A percentile compares a stretch with the other conserved stretches of the same genome.
These are phyloP conservation scores for Candida coleopterorum DNA, from an alignment of 805 yeast species.

Conservation along the genomic window DNA sequence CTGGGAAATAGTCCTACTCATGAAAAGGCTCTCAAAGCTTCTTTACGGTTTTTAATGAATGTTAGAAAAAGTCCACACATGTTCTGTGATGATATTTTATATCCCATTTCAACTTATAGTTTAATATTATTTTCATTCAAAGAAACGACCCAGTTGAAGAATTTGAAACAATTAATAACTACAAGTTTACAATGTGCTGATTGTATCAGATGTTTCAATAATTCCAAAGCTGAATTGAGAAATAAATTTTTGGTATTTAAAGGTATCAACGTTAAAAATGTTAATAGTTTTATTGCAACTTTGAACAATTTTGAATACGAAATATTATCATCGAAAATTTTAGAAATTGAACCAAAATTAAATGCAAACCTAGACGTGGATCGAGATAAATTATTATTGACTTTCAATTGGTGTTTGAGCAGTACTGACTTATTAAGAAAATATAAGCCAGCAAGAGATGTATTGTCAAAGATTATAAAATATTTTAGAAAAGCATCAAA, in stretches of 20 bases:
- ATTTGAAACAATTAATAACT: constrained; percentile 38
- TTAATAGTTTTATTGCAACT: constrained; percentile 25
- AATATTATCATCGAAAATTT: background rate
- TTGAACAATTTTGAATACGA: constrained; percentile 19
- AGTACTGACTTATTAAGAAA: constrained; percentile 5
- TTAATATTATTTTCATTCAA: constrained; percentile 60
- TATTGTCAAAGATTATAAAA: constrained; percentile 2
- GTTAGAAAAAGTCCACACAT: constrained; percentile 34
- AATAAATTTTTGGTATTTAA: constrained; percentile 49
- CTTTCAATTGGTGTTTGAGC: constrained; percentile 9
- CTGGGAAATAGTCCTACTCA: constrained; percentile 25
- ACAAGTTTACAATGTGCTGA: constrained; percentile 46
- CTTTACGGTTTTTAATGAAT: constrained; percentile 20
- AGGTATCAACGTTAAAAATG: constrained; percentile 31
- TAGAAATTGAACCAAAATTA: background rate
- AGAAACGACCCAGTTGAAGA: constrained; percentile 39
- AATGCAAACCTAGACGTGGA: background rate
- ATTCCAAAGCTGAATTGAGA: constrained; percentile 47
- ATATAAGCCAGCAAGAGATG: background rate
- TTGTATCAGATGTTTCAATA: constrained; percentile 52
- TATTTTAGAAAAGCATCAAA: constrained; percentile 1
- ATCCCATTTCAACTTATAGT: constrained; percentile 48
- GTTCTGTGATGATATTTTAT: constrained; percentile 51
- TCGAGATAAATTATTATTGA: background rate
- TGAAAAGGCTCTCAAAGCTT: constrained; percentile 19